Base-by-base conservation (phyloP, 1,284 basidiomycete species). In the Malassezia caprae region DNA sequence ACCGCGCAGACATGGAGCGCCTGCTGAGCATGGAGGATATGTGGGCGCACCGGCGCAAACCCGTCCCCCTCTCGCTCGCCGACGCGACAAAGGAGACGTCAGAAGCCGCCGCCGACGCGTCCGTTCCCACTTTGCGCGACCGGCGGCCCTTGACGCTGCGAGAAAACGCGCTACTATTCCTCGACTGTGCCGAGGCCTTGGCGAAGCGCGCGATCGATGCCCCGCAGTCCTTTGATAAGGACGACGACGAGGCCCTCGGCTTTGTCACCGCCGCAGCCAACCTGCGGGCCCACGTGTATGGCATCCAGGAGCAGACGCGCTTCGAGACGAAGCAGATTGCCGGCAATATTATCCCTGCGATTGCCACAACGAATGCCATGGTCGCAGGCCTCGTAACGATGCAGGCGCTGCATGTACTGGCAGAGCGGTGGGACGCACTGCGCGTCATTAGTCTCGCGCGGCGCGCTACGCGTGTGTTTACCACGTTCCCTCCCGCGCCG, bases 281-380 rank as follows among this genome's bases (percentile, higher is more conserved):
- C 77, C 79, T 99, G 35, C 84, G 93, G 4, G 88, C 89, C 0
- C 82, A 82, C 6, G 88, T 90, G 0, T 96, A 96, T 74, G 84
- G 84, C 5, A 99, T 99, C 45, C 64, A 65, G 23, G 80, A 82
- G 8, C 90, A 93, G 78, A 96, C 90, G 3, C 82, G 90, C 8
- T 99, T 94, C 84, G 86, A 96, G 73, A 84, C 96, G 51, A 98
- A 98, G 90, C 90, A 96, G 78, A 96, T 96, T 88, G 94, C 94
- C 0, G 93, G 94, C 11, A 99, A 98, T 77, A 98, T 98, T 73
- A 75, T 76, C 47, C 94, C 94, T 0, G 94, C 94, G 1, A 96
- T 98, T 64, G 94, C 94, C 2, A 96, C 94, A 0, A 99, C 94
- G 8, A 99, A 99, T 75, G 94, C 94, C 12, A 88, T 98, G 75